Evolutionary conservation across 208 protist species (phyloP).

Genomic region (Crithidia sp.): DNA sequence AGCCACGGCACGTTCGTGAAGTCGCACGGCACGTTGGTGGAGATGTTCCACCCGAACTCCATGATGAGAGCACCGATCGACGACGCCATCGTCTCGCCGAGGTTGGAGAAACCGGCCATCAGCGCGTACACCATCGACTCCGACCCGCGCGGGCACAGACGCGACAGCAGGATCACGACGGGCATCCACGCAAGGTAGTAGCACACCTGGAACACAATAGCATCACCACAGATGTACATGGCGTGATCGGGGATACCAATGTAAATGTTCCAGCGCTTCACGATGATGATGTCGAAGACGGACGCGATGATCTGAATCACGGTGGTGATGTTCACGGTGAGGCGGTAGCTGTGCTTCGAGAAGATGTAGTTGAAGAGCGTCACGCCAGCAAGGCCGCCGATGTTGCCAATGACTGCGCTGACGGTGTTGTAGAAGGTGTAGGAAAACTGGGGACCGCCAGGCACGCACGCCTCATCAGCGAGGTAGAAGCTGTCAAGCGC

Average conservation of each 20-base stretch:
- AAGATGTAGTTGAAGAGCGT: conserved; percentile 60
- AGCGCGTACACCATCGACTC: conserved; percentile 79
- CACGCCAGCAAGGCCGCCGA: conserved; percentile 41
- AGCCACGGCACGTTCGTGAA: conserved; percentile 66
- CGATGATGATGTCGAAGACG: conserved; percentile 62
- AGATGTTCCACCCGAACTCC: conserved; percentile 51
- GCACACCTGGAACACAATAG: conserved; percentile 55
- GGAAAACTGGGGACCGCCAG: conserved; percentile 58
- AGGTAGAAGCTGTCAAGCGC: conserved; percentile 50
- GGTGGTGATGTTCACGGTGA: conserved; percentile 47
- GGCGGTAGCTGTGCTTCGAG: conserved; percentile 51
- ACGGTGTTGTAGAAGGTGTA: conserved; percentile 66
- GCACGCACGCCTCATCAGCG: conserved; percentile 43
- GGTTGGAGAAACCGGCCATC: conserved; percentile 76
- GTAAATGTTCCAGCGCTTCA: conserved; percentile 56
- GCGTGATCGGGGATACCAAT: conserved; percentile 54
- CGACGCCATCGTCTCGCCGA: conserved; percentile 58
- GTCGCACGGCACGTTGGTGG: conserved; percentile 49
- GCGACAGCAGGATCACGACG: conserved; percentile 67
- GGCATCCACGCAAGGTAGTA: conserved; percentile 76
- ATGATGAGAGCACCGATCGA: conserved; percentile 57
- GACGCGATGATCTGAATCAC: conserved; percentile 37
- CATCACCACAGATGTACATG: conserved; percentile 73
- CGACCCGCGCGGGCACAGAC: conserved; percentile 74
- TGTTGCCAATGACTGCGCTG: conserved; percentile 40